A percentile compares a stretch with the other conserved stretches of the same genome.
Evolutionary conservation across 371 early-diverging fungal genomes (phyloP).

Genomic region (Cokeromyces recurvatus): DNA sequence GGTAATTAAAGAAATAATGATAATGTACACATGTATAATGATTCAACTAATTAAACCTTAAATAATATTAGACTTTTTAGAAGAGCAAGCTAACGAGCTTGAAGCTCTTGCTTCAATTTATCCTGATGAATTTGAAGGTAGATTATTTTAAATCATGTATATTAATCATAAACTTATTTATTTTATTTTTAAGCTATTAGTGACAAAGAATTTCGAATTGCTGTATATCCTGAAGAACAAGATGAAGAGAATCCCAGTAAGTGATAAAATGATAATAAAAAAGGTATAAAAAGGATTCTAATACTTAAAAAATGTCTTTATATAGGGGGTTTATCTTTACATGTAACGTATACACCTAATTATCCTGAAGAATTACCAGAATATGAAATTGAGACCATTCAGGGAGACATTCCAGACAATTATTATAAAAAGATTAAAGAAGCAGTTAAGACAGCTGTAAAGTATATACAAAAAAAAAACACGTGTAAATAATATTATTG

Average conservation of each 20-base stretch:
- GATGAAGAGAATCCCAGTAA: constrained; percentile 53
- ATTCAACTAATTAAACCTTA: too few relatives aligned
- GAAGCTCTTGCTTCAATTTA: constrained; percentile 93
- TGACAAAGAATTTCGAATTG: constrained; percentile 40
- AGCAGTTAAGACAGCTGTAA: constrained; percentile 47
- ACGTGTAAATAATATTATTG: too few relatives aligned
- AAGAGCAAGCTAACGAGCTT: constrained; percentile 83
- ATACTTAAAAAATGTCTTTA: background rate
- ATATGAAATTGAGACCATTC: constrained; percentile 53
- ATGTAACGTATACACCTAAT: constrained; percentile 74
- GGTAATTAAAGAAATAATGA: too few relatives aligned
- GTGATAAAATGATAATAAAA: background rate
- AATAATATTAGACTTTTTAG: too few relatives aligned
- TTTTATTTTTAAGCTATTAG: constrained; percentile 16
- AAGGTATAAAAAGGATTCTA: background rate
- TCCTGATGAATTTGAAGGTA: constrained; percentile 82
- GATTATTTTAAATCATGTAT: background rate
- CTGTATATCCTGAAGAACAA: constrained; percentile 52
- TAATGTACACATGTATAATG: too few relatives aligned
- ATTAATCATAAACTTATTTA: background rate
- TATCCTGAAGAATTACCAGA: constrained; percentile 87
- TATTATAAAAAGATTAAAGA: constrained; percentile 45
- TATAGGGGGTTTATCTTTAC: constrained; percentile 51
- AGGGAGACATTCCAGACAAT: constrained; percentile 40
- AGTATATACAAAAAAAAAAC: constrained; percentile 2